Evolutionary conservation across 176 grass and related monocot species (phyloP).

Genomic region (Oryza nivara): DNA sequence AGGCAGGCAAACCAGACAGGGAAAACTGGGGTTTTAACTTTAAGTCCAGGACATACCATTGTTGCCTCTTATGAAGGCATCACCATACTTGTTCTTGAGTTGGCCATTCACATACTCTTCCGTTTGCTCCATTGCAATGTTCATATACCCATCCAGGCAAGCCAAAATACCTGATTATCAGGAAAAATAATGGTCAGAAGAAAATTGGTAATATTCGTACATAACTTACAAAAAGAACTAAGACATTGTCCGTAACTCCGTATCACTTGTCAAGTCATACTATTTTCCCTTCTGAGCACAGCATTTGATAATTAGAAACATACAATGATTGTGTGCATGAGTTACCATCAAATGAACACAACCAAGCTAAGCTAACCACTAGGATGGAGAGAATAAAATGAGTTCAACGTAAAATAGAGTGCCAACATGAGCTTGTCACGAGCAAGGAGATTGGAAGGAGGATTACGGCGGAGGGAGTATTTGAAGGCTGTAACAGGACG

Average conservation of each 20-base stretch:
- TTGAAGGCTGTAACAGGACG: too few relatives aligned
- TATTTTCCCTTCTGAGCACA: background rate
- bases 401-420: background rate
- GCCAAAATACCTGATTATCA: conserved; percentile 74
- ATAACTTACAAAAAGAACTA: background rate
- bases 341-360: background rate
- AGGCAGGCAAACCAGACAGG: too few relatives aligned
- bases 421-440: background rate
- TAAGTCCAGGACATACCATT: conserved; percentile 64
- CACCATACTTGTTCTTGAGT: conserved; percentile 96
- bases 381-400: background rate
- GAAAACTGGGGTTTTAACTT: background rate
- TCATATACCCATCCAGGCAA: conserved; percentile 96
- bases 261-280: background rate
- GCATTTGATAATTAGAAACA: background rate
- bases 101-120: conserved; percentile 96
- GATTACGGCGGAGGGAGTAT: too few relatives aligned
- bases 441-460: too few relatives aligned
- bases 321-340: background rate
- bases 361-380: background rate
- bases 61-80: conserved; percentile 98
- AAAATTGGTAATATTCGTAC: background rate
- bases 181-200: background rate
- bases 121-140: conserved; percentile 98
- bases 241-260: background rate